phyloP scores from a whole-genome alignment of 371 early-diverging fungal species.

The Rhizomucor miehei region DNA sequence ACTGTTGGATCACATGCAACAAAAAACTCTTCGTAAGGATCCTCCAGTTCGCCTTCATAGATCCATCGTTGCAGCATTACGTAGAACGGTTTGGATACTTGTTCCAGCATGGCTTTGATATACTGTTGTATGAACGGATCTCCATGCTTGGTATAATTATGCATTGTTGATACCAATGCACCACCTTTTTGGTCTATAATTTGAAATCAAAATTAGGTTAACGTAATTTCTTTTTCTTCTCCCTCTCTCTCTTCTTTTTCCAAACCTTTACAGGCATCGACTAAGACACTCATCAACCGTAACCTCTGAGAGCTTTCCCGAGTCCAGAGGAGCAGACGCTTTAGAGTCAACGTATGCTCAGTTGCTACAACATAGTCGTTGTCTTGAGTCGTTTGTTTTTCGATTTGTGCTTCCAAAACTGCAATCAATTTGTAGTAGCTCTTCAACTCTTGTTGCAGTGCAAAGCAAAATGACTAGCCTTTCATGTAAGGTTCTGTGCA shows the following conservation, averaged over 20 bases:
- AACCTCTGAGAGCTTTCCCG: slow-evolving; percentile 75
- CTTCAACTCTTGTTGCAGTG: slow-evolving; percentile 73
- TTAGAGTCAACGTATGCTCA: slow-evolving; percentile 67
- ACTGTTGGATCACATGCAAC: slow-evolving; percentile 57
- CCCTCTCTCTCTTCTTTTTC: too few relatives aligned
- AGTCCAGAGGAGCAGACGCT: slow-evolving; percentile 87
- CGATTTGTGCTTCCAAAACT: slow-evolving; percentile 77
- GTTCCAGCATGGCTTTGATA: slow-evolving; percentile 72
- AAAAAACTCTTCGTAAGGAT: slow-evolving; percentile 94
- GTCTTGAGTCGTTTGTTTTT: slow-evolving; percentile 28
- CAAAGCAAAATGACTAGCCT: slow-evolving; percentile 77
- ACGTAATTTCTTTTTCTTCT: too few relatives aligned
- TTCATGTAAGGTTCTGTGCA: not conserved
- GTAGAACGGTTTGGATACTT: slow-evolving; percentile 84
- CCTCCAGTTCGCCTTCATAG: slow-evolving; percentile 91
- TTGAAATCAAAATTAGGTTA: too few relatives aligned
- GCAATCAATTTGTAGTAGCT: slow-evolving; percentile 86
- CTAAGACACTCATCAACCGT: slow-evolving; percentile 64
- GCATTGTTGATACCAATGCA: slow-evolving; percentile 73
- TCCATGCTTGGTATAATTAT: slow-evolving; percentile 84
- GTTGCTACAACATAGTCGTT: slow-evolving; percentile 21
- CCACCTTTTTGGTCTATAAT: slow-evolving; percentile 69
- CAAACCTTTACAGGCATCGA: slow-evolving; percentile 57
- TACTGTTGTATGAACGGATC: slow-evolving; percentile 84
- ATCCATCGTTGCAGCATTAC: slow-evolving; percentile 92